A percentile compares a stretch with the other conserved stretches of the same genome.
These are phyloP conservation scores for Bruguiera parviflora DNA, from an alignment of 345 rosid genomes.

Conservation along the genomic window DNA sequence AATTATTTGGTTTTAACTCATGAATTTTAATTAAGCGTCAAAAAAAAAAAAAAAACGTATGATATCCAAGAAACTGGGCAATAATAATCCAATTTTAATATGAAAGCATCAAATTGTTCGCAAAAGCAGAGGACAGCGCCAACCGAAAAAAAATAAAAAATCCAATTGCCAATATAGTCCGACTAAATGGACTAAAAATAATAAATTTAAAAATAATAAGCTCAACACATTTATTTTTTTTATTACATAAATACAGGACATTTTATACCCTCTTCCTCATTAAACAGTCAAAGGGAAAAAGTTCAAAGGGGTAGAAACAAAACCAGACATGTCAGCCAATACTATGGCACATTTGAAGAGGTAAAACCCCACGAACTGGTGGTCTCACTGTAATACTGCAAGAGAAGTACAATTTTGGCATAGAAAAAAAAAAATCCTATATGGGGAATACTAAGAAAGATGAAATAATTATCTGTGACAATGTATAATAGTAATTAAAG, in stretches of 20 bases:
- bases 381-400: slow-evolving; percentile 23
- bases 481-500: too few relatives aligned
- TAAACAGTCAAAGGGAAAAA: slow-evolving; percentile 15
- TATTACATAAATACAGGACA: too few relatives aligned
- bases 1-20: neutral
- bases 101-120: neutral
- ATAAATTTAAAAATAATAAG: too few relatives aligned
- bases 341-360: slow-evolving; percentile 36
- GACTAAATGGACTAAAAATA: too few relatives aligned
- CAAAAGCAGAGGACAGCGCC: neutral
- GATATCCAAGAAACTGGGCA: too few relatives aligned
- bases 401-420: slow-evolving; percentile 24
- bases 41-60: too few relatives aligned
- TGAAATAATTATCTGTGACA: too few relatives aligned
- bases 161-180: neutral
- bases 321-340: slow-evolving; percentile 13
- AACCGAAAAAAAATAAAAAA: neutral
- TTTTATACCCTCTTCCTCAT: neutral
- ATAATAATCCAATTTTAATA: neutral
- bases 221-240: too few relatives aligned
- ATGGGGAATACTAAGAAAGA: neutral
- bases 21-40: too few relatives aligned
- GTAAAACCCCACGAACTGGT: slow-evolving; percentile 33
- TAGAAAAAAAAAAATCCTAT: neutral
- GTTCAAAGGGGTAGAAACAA: slow-evolving; percentile 28